Percentiles rank a stretch among this genome's conserved stretches.
phyloP scores from a whole-genome alignment of 208 protist species.

The Trichomonas gallinae region DNA sequence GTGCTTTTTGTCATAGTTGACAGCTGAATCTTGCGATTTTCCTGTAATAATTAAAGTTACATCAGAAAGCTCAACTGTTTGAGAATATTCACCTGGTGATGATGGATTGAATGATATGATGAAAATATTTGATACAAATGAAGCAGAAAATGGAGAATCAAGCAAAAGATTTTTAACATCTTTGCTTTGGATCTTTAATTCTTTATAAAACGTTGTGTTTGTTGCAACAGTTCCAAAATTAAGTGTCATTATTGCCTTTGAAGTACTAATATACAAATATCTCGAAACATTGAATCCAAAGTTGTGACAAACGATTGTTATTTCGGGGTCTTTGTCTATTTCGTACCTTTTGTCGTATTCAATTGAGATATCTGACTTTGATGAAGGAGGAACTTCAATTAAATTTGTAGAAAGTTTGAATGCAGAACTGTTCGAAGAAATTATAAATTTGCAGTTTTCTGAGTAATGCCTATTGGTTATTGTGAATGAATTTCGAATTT shows the following conservation, averaged over 20 bases:
- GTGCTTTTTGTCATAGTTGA: background rate
- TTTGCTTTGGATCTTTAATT: background rate
- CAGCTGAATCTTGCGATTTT: background rate
- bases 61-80: background rate
- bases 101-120: background rate
- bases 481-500: background rate
- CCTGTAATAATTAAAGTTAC: background rate
- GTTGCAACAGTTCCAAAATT: background rate
- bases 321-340: background rate
- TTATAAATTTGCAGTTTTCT: background rate
- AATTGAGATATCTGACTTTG: background rate
- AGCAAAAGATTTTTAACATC: background rate
- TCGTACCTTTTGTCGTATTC: background rate
- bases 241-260: background rate
- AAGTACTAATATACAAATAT: background rate
- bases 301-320: background rate
- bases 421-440: background rate
- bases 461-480: background rate
- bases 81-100: background rate
- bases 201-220: background rate
- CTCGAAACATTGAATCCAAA: background rate
- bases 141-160: background rate
- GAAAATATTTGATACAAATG: background rate
- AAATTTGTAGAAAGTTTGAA: background rate
- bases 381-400: background rate